These are phyloP conservation scores for Pseudogymnoascus sp. DNA, from an alignment of 2,329 filamentous ascomycete species.

Conservation along the genomic window DNA sequence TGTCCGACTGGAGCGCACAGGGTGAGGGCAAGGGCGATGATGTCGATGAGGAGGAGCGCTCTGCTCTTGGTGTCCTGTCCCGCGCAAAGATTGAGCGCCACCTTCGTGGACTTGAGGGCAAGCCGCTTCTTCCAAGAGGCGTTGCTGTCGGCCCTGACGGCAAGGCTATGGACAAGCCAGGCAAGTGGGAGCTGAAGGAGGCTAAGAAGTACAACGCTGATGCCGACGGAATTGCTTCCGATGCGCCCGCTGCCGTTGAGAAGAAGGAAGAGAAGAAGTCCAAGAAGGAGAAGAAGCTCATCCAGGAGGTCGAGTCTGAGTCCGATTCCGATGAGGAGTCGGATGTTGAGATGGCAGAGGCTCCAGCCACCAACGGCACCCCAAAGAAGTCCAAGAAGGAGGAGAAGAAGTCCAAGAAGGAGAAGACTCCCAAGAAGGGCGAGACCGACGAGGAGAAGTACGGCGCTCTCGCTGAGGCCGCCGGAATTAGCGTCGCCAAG, in stretches of 20 bases:
- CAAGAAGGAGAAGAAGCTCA: constrained; percentile 40
- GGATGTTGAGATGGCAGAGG: constrained; percentile 25
- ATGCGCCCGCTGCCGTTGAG: constrained; percentile 50
- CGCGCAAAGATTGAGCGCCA: constrained; percentile 68
- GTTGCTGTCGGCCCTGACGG: constrained; percentile 68
- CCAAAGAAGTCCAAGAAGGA: constrained; percentile 29
- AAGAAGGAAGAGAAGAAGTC: constrained; percentile 43
- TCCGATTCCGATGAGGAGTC: constrained; percentile 11
- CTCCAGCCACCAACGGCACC: constrained; percentile 27
- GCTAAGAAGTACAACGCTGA: constrained; percentile 90
- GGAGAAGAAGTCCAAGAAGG: constrained; percentile 37
- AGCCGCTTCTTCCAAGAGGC: constrained; percentile 72
- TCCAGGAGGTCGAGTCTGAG: constrained; percentile 24
- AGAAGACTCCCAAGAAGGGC: constrained; percentile 36
- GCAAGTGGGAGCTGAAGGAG: constrained; percentile 89
- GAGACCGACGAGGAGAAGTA: constrained; percentile 35
- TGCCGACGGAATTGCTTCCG: constrained; percentile 71
- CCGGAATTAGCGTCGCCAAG: constrained; percentile 64
- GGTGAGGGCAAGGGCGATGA: constrained; percentile 54
- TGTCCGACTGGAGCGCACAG: constrained; percentile 66
- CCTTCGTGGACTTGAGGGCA: constrained; percentile 76
- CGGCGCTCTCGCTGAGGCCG: constrained; percentile 49
- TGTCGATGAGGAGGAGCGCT: constrained; percentile 81
- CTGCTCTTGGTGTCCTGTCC: constrained; percentile 65
- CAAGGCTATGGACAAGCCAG: constrained; percentile 48